phyloP scores from a whole-genome alignment of 345 rosid genomes.

The Hibiscus trionum region DNA sequence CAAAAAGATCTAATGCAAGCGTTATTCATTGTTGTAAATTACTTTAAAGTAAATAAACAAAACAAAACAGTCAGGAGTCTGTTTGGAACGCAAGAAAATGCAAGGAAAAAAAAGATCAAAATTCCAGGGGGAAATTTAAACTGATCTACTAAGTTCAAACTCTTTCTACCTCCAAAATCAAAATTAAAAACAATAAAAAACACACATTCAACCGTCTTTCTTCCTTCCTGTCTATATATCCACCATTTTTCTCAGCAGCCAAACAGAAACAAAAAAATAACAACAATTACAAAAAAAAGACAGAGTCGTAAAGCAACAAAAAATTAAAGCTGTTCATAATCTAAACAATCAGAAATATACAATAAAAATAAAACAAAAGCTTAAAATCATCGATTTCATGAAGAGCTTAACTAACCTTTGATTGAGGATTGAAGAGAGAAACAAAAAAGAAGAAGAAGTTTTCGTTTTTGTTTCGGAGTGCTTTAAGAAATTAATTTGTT shows the following conservation, averaged over 20 bases:
- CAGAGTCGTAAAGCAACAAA: constrained; percentile 3
- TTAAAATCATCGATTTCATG: neutral
- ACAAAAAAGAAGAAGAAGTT: neutral
- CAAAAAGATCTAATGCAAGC: constrained; percentile 1
- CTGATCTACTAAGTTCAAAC: constrained; percentile 19
- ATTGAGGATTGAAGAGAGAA: constrained; percentile 7
- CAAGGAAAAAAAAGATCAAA: constrained; percentile 11
- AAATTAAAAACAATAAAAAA: neutral
- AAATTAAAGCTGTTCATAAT: neutral
- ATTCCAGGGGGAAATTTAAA: neutral
- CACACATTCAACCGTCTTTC: constrained; percentile 4
- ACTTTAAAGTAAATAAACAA: constrained; percentile 8
- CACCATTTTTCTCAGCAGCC: constrained; percentile 39
- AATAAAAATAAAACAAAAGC: neutral
- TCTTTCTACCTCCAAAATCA: neutral
- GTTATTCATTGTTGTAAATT: neutral
- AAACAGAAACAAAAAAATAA: constrained; percentile 22
- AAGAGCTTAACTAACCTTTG: constrained; percentile 16
- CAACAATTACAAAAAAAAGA: neutral
- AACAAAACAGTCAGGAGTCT: constrained; percentile 13
- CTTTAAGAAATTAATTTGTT: constrained; percentile 3
- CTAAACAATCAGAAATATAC: constrained; percentile 4
- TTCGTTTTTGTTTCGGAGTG: constrained; percentile 1
- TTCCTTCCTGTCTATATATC: constrained; percentile 1
- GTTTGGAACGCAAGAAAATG: constrained; percentile 27